Percentiles rank a stretch among this genome's conserved stretches.
These are phyloP conservation scores for Ceratobasidium papillatum DNA, from an alignment of 1,284 basidiomycete species.

Conservation along the genomic window DNA sequence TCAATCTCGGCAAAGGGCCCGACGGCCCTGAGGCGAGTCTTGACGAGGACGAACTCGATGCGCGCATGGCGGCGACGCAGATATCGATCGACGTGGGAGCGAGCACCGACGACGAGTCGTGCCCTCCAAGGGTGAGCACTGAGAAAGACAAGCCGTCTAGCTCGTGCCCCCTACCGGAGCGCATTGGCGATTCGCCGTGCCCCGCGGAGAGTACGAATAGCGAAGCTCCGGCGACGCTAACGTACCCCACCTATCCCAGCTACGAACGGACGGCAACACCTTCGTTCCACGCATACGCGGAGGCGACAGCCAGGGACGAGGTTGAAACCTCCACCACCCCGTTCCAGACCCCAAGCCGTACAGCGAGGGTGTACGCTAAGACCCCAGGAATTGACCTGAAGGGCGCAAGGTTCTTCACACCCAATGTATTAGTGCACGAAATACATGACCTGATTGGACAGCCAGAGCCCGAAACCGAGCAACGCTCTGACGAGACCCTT, in stretches of 20 bases:
- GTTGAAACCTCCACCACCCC: neutral
- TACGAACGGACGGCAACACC: neutral
- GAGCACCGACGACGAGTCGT: slow-evolving; percentile 9
- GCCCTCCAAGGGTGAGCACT: neutral
- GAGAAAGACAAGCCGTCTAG: neutral
- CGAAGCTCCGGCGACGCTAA: neutral
- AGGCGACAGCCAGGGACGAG: neutral
- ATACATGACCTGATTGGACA: neutral
- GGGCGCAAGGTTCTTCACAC: neutral
- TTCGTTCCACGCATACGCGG: neutral
- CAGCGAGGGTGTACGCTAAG: neutral
- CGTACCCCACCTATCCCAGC: neutral
- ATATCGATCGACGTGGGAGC: neutral
- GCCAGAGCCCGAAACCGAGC: neutral
- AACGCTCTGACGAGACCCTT: slow-evolving; percentile 10
- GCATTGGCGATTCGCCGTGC: neutral
- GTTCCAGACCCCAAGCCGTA: neutral
- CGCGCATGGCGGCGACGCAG: neutral
- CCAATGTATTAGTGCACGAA: neutral
- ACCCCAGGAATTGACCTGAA: neutral
- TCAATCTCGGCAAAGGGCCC: neutral
- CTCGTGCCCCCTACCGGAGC: neutral
- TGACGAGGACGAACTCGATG: neutral
- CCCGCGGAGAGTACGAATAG: neutral
- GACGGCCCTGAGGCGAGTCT: neutral